These are phyloP conservation scores for Fusarium domesticum DNA, from an alignment of 2,329 filamentous ascomycete species.

Conservation along the genomic window DNA sequence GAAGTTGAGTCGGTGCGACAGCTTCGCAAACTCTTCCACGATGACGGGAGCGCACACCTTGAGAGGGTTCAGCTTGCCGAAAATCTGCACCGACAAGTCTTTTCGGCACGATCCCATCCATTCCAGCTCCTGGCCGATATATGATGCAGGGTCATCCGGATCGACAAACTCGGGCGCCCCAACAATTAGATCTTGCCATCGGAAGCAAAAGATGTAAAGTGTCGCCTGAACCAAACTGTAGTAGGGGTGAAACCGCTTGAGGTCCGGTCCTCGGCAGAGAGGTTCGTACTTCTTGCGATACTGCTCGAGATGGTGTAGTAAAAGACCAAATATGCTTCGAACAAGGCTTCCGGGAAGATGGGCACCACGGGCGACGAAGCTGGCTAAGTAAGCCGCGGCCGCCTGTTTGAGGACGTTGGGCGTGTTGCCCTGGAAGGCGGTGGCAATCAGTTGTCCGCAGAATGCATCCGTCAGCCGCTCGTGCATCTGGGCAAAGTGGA, in stretches of 20 bases:
- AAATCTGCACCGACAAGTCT: conserved; percentile 72
- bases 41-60: conserved; percentile 92
- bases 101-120: conserved; percentile 77
- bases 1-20: conserved; percentile 80
- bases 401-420: conserved; percentile 75
- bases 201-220: conserved; percentile 95
- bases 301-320: conserved; percentile 73
- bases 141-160: conserved; percentile 59
- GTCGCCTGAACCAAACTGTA: conserved; percentile 87
- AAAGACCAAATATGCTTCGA: conserved; percentile 75
- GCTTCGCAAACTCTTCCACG: conserved; percentile 85
- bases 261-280: conserved; percentile 77
- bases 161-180: conserved; percentile 59
- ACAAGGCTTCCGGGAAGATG: conserved; percentile 74
- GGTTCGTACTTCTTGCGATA: conserved; percentile 71
- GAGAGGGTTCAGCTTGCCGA: conserved; percentile 87
- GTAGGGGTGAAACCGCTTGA: conserved; percentile 78
- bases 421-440: conserved; percentile 56
- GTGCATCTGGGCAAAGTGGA: conserved; percentile 87
- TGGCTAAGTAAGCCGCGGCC: conserved; percentile 87
- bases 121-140: conserved; percentile 67
- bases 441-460: conserved; percentile 63
- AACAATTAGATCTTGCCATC: conserved; percentile 85
- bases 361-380: conserved; percentile 87
- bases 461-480: conserved; percentile 78